Base-by-base conservation (phyloP, 129 eudicot species). In the Tagetes erecta region DNA sequence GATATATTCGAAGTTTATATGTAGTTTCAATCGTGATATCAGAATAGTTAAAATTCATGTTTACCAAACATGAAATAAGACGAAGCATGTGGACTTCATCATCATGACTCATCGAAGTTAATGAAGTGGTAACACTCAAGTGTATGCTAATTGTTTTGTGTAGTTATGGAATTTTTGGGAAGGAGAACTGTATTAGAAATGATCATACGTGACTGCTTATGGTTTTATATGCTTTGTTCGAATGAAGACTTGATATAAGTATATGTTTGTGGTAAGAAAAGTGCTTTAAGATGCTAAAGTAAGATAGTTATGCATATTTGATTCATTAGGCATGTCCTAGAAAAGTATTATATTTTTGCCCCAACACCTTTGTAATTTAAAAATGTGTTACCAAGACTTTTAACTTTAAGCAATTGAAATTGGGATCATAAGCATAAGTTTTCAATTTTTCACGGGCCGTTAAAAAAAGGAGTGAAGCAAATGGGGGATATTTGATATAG, bases 401-500 rank as follows among this genome's bases (percentile, higher is more conserved):
- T 8, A 38, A 30, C 64, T 57, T 31, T 30, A 57, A 31, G 13
- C 13, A 57, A 31, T 0, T 7, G 9, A 57, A 57, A 57, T 2
- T 33, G 64, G 64, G n/a, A 31, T 31, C 64, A 31, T 58, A 33
- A 33, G 64, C 64, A 10, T 33, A 39, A 33, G n/a, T 31, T 58
- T 58, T 8, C 64, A 8, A n/a, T 1, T 31, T 31, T 58, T 31
- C 40, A 8, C 2, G 64, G n/a, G 64, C 31, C 64, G 1, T 31
- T n/a, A n/a, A n/a, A n/a, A n/a, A n/a, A n/a, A n/a, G 64, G 31
- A 58, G 39, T 58, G 64, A 57, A 57, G 31, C 64, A 8, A n/a
- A 57, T 57, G 13, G n/a, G 64, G 5, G 33, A 31, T 3, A 57
- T 57, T 57, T 14, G 20, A 27, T n/a, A n/a, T n/a, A n/a, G n/a